Percentiles rank a stretch among this genome's conserved stretches.
Conservation (phyloP, 805 yeast species). For the Starmerella potacharoeniae region DNA sequence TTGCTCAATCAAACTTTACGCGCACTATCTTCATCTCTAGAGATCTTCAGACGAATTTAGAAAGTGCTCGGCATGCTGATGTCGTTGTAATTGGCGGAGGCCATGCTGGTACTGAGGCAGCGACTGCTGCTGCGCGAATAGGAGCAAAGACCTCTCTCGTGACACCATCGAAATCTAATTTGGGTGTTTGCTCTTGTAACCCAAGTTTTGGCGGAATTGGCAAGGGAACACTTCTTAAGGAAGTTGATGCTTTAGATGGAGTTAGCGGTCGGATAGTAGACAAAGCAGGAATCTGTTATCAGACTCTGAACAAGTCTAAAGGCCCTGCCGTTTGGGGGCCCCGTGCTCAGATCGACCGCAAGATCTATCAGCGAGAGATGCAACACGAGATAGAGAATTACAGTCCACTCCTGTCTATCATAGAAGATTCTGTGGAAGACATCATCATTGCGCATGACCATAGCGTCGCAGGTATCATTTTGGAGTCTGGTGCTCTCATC, state of each 20-base stretch:
- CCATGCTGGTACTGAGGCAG: slow-evolving; percentile 98
- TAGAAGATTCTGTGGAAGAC: slow-evolving; percentile 76
- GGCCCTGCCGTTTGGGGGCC: slow-evolving; percentile 99
- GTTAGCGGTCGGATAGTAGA: slow-evolving; percentile 80
- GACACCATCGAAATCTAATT: slow-evolving; percentile 62
- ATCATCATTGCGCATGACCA: slow-evolving; percentile 45
- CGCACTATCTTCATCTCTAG: slow-evolving; percentile 11
- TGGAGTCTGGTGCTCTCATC: slow-evolving; percentile 54
- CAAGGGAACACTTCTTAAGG: slow-evolving; percentile 82
- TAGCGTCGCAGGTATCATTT: slow-evolving; percentile 54
- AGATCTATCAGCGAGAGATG: slow-evolving; percentile 69
- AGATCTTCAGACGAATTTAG: slow-evolving; percentile 8
- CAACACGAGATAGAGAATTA: slow-evolving; percentile 45
- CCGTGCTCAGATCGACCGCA: slow-evolving; percentile 87
- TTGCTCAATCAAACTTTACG: neutral
- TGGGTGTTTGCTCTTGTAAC: slow-evolving; percentile 93
- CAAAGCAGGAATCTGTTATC: slow-evolving; percentile 83
- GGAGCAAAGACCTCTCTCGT: slow-evolving; percentile 62
- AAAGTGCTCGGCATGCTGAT: slow-evolving; percentile 30
- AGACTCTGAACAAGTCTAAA: slow-evolving; percentile 68
- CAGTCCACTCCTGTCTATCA: slow-evolving; percentile 46
- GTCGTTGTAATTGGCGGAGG: slow-evolving; percentile 95
- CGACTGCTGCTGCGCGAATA: slow-evolving; percentile 78
- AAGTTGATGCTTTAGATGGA: slow-evolving; percentile 95
- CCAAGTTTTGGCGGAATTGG: slow-evolving; percentile 99